Evolutionary conservation across 2,329 filamentous ascomycete genomes (phyloP).

Genomic region (Fusarium xylarioides): DNA sequence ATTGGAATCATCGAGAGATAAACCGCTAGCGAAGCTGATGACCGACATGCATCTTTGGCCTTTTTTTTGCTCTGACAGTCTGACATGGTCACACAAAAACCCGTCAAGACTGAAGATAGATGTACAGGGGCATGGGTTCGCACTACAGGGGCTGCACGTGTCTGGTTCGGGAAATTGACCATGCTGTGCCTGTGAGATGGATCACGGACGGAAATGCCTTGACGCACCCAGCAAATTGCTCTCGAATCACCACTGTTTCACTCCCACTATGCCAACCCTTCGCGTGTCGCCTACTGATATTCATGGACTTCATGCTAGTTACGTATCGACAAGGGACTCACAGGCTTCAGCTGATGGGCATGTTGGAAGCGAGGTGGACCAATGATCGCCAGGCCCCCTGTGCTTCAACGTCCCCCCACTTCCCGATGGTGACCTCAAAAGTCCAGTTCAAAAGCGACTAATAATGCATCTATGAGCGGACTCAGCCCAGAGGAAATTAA

Average conservation of each 20-base stretch:
- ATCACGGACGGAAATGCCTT: conserved; percentile 13
- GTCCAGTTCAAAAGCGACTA: background rate
- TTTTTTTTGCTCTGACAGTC: background rate
- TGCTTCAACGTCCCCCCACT: conserved; percentile 18
- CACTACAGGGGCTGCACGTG: conserved; percentile 25
- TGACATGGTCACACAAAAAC: conserved; percentile 1
- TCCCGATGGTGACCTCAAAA: background rate
- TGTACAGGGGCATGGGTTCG: conserved; percentile 23
- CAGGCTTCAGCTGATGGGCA: background rate
- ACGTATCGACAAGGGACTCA: conserved; percentile 8
- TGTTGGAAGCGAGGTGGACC: conserved; percentile 13
- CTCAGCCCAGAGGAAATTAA: conserved; percentile 18
- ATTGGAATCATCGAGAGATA: conserved; percentile 2
- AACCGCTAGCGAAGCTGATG: background rate
- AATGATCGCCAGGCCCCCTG: conserved; percentile 13
- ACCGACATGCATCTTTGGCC: background rate
- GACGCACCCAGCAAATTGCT: background rate
- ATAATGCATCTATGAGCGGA: conserved; percentile 8
- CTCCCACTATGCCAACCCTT: conserved; percentile 9
- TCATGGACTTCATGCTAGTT: background rate
- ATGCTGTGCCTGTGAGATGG: conserved; percentile 7
- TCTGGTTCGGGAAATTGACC: conserved; percentile 29
- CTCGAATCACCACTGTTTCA: conserved; percentile 22
- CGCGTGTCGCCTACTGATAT: conserved; percentile 3
- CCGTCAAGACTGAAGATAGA: conserved; percentile 16